phyloP scores from a whole-genome alignment of 2,329 filamentous ascomycete genomes.

The Lojkania enalia region DNA sequence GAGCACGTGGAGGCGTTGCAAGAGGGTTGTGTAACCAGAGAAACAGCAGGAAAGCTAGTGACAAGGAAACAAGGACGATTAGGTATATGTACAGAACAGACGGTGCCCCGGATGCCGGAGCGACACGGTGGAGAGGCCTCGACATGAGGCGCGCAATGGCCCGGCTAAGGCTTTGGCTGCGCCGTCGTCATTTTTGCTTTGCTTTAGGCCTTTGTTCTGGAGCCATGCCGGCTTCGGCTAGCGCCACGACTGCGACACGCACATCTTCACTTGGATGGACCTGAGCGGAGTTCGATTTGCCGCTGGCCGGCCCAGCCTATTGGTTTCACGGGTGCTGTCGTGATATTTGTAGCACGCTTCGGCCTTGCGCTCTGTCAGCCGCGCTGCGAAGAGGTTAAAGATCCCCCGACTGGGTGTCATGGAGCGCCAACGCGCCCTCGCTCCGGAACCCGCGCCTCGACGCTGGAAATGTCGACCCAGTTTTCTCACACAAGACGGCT shows the following conservation, averaged over 20 bases:
- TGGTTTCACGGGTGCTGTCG: not conserved
- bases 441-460: not conserved
- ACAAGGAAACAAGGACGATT: not conserved
- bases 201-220: not conserved
- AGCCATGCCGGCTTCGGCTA: not conserved
- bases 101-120: not conserved
- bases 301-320: not conserved
- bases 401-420: not conserved
- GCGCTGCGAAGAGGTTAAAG: not conserved
- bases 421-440: not conserved
- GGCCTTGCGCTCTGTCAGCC: not conserved
- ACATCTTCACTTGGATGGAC: not conserved
- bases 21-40: not conserved
- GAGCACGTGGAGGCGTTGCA: not conserved
- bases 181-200: conserved; percentile 1
- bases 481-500: not conserved
- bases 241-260: not conserved
- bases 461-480: not conserved
- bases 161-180: not conserved
- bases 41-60: not conserved
- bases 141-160: conserved; percentile 6
- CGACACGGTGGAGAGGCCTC: not conserved
- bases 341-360: not conserved
- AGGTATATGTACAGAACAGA: conserved; percentile 9
- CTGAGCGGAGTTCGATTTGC: too few species aligned